These are phyloP conservation scores for Orobanche coerulescens DNA, from an alignment of 257 asterid genomes.

Conservation along the genomic window DNA sequence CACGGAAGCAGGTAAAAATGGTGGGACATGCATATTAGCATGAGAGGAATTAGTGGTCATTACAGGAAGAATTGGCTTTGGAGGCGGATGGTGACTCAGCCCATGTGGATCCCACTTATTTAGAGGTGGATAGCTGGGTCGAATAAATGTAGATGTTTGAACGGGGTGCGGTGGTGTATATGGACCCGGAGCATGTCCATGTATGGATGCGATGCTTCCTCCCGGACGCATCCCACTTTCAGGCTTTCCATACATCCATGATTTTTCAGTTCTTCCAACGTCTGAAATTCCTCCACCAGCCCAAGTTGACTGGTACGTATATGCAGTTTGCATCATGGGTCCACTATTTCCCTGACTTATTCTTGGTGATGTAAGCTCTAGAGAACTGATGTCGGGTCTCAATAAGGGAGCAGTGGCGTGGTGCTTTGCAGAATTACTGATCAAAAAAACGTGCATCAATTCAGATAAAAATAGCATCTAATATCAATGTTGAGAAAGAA, in stretches of 20 bases:
- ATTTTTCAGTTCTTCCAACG: conserved; percentile 35
- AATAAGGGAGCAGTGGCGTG: conserved; percentile 30
- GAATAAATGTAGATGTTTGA: conserved; percentile 43
- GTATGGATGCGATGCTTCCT: conserved; percentile 36
- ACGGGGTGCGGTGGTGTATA: conserved; percentile 48
- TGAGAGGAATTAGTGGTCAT: conserved; percentile 41
- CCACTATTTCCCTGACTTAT: conserved; percentile 52
- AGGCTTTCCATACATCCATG: conserved; percentile 43
- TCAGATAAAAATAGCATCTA: conserved; percentile 17
- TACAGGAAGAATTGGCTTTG: conserved; percentile 35
- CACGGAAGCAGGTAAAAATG: conserved; percentile 77
- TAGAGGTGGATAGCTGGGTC: conserved; percentile 62
- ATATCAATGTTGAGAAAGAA: background rate
- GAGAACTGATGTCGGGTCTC: conserved; percentile 40
- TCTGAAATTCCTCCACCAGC: conserved; percentile 43
- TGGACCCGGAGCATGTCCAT: conserved; percentile 40
- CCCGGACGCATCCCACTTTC: conserved; percentile 50
- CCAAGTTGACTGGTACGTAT: conserved; percentile 60
- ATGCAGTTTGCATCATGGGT: conserved; percentile 39
- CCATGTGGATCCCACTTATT: conserved; percentile 69
- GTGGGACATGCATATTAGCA: conserved; percentile 50
- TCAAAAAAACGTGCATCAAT: conserved; percentile 20
- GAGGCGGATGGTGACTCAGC: conserved; percentile 39
- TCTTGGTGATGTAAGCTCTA: conserved; percentile 72
- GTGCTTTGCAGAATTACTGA: conserved; percentile 49